Conservation (phyloP, 192 early-diverging fungal genomes). For the Borealophlyctis nickersoniae region DNA sequence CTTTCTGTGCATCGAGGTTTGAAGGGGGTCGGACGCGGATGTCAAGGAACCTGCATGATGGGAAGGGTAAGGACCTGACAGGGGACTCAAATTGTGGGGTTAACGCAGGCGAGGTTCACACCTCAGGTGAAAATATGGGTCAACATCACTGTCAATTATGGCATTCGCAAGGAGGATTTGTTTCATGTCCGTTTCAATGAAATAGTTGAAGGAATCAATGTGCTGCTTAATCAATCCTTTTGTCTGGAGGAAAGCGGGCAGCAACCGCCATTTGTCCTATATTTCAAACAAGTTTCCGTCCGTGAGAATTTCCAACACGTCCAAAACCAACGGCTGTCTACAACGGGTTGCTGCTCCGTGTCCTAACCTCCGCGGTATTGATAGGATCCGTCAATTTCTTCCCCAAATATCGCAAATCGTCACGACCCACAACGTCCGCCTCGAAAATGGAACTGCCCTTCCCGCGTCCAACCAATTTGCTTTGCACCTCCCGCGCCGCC, state of each 20-base stretch:
- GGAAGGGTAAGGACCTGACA: not conserved
- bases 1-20: conserved; percentile 67
- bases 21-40: conserved; percentile 83
- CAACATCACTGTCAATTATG: conserved; percentile 86
- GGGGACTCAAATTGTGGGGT: not conserved
- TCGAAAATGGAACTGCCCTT: conserved; percentile 52
- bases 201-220: conserved; percentile 99
- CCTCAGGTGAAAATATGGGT: conserved; percentile 90
- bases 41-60: conserved; percentile 67
- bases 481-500: too few relatives aligned
- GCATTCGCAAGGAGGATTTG: conserved; percentile 92
- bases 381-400: conserved; percentile 60
- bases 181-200: conserved; percentile 90
- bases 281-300: not conserved
- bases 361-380: conserved; percentile 48
- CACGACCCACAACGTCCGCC: conserved; percentile 46
- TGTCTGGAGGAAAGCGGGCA: conserved; percentile 94
- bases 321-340: conserved; percentile 1
- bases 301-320: too few relatives aligned
- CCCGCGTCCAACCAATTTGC: conserved; percentile 41
- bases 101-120: conserved; percentile 41
- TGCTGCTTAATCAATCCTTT: conserved; percentile 99
- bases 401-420: conserved; percentile 51
- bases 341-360: not conserved
- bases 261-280: conserved; percentile 96